Conservation (phyloP, 768 basidiomycete genomes). For the Brasilioporus rufonigricans region DNA sequence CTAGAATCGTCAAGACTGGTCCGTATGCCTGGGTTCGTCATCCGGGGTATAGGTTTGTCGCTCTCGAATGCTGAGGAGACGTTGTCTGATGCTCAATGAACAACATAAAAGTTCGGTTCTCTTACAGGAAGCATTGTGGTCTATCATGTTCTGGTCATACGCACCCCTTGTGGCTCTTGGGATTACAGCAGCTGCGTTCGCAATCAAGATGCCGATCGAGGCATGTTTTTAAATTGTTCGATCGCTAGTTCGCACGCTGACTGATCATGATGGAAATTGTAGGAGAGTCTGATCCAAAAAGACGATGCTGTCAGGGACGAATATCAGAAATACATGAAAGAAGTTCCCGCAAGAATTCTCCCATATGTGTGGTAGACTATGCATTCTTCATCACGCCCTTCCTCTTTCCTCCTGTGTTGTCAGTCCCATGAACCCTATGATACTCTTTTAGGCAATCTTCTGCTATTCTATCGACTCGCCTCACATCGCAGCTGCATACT, state of each 20-base stretch:
- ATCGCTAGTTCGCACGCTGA: background rate
- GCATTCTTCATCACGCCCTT: background rate
- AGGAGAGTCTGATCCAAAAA: slow-evolving; percentile 30
- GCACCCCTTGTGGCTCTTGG: slow-evolving; percentile 21
- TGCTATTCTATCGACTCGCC: too few species aligned
- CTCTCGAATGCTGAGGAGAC: background rate
- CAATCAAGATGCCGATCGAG: slow-evolving; percentile 35
- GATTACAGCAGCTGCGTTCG: slow-evolving; percentile 18
- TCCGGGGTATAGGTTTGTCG: slow-evolving; percentile 28
- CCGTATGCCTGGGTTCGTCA: slow-evolving; percentile 36
- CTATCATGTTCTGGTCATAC: slow-evolving; percentile 34
- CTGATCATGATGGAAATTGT: background rate
- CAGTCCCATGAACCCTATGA: background rate
- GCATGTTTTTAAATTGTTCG: slow-evolving; percentile 4
- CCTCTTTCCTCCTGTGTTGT: background rate
- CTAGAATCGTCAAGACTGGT: slow-evolving; percentile 31
- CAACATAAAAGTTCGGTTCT: slow-evolving; percentile 16
- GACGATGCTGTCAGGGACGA: slow-evolving; percentile 20
- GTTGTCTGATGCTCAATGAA: background rate
- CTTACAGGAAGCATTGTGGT: slow-evolving; percentile 11
- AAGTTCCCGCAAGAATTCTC: slow-evolving; percentile 27
- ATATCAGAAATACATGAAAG: slow-evolving; percentile 28
- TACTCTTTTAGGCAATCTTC: too few species aligned
- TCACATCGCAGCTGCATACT: too few species aligned
- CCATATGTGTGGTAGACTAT: slow-evolving; percentile 24